phyloP scores from a whole-genome alignment of 495 filamentous ascomycete genomes.

The Penicillium soppii region DNA sequence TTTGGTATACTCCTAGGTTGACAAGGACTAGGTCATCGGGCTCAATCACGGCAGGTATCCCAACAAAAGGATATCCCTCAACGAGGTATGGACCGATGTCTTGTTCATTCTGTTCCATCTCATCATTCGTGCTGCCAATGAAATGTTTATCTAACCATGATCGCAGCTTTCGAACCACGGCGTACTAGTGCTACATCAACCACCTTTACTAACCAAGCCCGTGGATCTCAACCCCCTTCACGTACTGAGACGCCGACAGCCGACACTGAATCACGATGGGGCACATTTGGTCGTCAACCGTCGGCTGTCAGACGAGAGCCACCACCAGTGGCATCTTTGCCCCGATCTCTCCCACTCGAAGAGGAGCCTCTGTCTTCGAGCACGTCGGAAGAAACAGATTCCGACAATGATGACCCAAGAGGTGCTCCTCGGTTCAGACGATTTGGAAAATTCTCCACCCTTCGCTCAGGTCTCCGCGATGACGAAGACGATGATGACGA shows the following conservation, averaged over 20 bases:
- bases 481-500: slow-evolving; percentile 53
- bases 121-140: neutral
- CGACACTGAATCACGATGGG: slow-evolving; percentile 37
- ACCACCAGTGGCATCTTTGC: slow-evolving; percentile 17
- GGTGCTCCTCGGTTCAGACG: slow-evolving; percentile 31
- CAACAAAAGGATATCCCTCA: slow-evolving; percentile 60
- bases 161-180: slow-evolving; percentile 21
- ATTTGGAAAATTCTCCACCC: slow-evolving; percentile 41
- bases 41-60: slow-evolving; percentile 60
- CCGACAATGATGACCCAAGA: slow-evolving; percentile 48
- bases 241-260: slow-evolving; percentile 47
- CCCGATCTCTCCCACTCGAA: slow-evolving; percentile 35
- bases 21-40: slow-evolving; percentile 43
- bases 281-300: slow-evolving; percentile 32
- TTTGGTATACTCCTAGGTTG: neutral
- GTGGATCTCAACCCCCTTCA: slow-evolving; percentile 29
- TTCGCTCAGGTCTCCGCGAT: slow-evolving; percentile 33
- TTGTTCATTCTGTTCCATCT: neutral
- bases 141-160: slow-evolving; percentile 1
- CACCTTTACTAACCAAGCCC: slow-evolving; percentile 49
- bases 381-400: slow-evolving; percentile 50
- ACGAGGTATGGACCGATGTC: slow-evolving; percentile 29
- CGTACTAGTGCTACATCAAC: slow-evolving; percentile 58
- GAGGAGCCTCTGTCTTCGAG: slow-evolving; percentile 39
- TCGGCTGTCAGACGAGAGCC: slow-evolving; percentile 34